Conservation (phyloP, 139 green algal genomes). For the Chlamydomonas eustigma region DNA sequence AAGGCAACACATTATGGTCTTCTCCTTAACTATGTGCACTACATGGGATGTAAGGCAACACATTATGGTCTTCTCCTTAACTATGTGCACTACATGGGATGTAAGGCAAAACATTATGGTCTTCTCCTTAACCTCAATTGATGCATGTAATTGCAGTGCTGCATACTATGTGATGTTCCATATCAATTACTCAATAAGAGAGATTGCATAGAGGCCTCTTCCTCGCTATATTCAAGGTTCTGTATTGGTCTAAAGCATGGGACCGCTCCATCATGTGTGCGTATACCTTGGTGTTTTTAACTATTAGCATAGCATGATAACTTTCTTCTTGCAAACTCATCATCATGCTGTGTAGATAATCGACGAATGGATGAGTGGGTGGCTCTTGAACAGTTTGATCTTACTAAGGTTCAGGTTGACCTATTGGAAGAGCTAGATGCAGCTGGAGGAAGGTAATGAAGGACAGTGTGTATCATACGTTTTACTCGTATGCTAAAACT, state of each 20-base stretch:
- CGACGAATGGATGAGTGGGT: constrained; percentile 97
- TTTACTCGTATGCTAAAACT: no score
- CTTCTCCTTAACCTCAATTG: constrained; percentile 74
- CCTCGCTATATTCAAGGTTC: no score
- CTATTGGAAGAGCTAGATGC: constrained; percentile 43
- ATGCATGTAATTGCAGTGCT: constrained; percentile 73
- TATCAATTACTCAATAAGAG: no score
- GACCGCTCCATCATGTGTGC: no score
- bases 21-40: constrained; percentile 83
- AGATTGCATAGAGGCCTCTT: no score
- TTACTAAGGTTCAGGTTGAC: constrained; percentile 63
- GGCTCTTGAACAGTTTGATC: constrained; percentile 68
- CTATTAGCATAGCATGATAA: background rate
- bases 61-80: background rate
- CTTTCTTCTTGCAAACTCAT: background rate
- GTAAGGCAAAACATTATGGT: constrained; percentile 20
- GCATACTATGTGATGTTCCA: no score
- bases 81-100: constrained; percentile 88
- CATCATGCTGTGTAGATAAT: constrained; percentile 59
- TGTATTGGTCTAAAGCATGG: no score
- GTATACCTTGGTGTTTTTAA: no score
- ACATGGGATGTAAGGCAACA: constrained; percentile 50
- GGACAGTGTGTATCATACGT: no score
- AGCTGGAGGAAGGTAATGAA: constrained; percentile 39
- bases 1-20: constrained; percentile 7